phyloP scores from a whole-genome alignment of 2,329 filamentous ascomycete species.

The Zymoseptoria tritici region DNA sequence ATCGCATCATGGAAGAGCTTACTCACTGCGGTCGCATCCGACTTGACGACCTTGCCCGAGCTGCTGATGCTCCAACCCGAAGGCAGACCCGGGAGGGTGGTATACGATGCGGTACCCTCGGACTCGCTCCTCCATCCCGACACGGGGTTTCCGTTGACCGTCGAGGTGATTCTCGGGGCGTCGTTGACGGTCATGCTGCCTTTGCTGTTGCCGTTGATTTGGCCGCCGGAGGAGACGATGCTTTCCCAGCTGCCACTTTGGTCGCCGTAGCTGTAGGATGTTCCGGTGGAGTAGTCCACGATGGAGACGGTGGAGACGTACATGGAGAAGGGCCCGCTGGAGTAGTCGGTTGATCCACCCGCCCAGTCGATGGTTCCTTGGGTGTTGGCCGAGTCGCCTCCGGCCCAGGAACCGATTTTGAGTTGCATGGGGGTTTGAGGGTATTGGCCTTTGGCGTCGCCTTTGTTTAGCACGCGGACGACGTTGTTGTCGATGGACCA shows the following conservation, averaged over 20 bases:
- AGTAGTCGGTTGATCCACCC: constrained; percentile 76
- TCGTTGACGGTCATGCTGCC: constrained; percentile 47
- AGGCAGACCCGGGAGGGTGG: constrained; percentile 55
- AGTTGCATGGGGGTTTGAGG: constrained; percentile 94
- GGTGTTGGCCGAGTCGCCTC: constrained; percentile 73
- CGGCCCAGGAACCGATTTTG: constrained; percentile 87
- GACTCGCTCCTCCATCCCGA: constrained; percentile 49
- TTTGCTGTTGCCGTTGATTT: constrained; percentile 51
- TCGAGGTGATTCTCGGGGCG: constrained; percentile 57
- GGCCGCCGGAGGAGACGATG: constrained; percentile 72
- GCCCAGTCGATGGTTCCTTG: constrained; percentile 86
- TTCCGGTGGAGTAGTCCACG: constrained; percentile 89
- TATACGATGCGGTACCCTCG: constrained; percentile 33
- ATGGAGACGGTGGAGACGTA: constrained; percentile 66
- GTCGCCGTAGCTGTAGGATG: constrained; percentile 74
- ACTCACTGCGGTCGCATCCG: constrained; percentile 60
- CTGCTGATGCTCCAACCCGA: constrained; percentile 73
- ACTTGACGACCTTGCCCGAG: constrained; percentile 70
- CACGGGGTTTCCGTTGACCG: constrained; percentile 55
- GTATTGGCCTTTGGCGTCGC: constrained; percentile 68
- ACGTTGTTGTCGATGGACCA: constrained; percentile 77
- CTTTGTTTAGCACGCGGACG: constrained; percentile 65
- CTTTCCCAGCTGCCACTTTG: constrained; percentile 70
- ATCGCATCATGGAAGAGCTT: constrained; percentile 34
- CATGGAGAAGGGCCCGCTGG: constrained; percentile 79